These are phyloP conservation scores for Arthrobotrys pseudoclavata DNA, from an alignment of 2,329 filamentous ascomycete genomes.

Conservation along the genomic window DNA sequence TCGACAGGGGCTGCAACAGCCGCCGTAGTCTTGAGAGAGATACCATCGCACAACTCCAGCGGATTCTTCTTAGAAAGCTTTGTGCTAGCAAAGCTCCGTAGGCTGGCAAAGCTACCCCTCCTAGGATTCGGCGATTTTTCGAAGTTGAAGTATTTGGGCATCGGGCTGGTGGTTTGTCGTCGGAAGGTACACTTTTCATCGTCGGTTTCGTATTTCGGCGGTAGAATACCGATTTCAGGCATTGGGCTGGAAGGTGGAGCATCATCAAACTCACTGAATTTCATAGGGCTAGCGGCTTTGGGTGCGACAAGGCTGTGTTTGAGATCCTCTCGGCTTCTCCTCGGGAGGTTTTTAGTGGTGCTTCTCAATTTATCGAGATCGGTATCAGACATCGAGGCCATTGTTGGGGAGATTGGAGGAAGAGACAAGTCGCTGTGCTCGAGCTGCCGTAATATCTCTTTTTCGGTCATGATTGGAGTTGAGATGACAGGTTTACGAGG, in stretches of 20 bases:
- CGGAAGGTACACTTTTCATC: constrained; percentile 33
- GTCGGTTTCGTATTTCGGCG: constrained; percentile 41
- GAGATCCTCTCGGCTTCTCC: constrained; percentile 49
- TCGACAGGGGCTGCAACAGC: constrained; percentile 40
- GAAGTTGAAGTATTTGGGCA: constrained; percentile 57
- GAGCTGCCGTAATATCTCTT: constrained; percentile 49
- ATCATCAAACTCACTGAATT: not conserved
- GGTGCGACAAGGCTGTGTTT: constrained; percentile 8
- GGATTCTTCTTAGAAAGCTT: constrained; percentile 35
- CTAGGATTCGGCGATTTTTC: constrained; percentile 46
- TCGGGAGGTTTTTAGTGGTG: constrained; percentile 20
- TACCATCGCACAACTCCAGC: constrained; percentile 29
- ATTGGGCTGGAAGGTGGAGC: constrained; percentile 16
- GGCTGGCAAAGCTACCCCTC: constrained; percentile 45
- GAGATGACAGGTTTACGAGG: constrained; percentile 41
- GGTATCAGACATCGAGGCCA: constrained; percentile 47
- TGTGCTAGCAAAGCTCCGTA: constrained; percentile 45
- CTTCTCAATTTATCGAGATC: constrained; percentile 54
- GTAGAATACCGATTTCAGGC: constrained; percentile 16
- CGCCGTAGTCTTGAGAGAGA: constrained; percentile 45
- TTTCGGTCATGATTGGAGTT: constrained; percentile 55
- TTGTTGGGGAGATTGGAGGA: constrained; percentile 47
- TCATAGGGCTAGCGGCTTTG: constrained; percentile 28
- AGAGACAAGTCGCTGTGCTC: constrained; percentile 47
- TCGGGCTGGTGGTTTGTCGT: constrained; percentile 39